Evolutionary conservation across 257 asterid species (phyloP).

Genomic region (Solanum lycopersicoides): DNA sequence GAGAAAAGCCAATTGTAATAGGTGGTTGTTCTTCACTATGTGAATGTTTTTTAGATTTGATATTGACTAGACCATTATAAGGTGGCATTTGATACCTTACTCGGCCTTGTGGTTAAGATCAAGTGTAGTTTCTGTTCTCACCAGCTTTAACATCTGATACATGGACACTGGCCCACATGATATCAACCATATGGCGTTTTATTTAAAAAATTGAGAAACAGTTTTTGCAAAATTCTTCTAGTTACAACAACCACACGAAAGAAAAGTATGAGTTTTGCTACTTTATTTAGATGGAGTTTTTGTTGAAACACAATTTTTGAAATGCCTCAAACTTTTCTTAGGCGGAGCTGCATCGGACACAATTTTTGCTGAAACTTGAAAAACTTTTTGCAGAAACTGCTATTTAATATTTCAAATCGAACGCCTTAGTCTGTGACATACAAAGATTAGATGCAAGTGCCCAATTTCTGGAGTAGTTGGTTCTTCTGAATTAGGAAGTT

Average conservation of each 20-base stretch:
- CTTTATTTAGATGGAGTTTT: not conserved
- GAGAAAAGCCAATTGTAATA: not conserved
- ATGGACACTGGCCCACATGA: not conserved
- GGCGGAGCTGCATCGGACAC: not conserved
- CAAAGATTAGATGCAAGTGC: not conserved
- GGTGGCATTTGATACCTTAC: not conserved
- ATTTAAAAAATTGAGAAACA: not conserved
- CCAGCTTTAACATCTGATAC: slow-evolving; percentile 24
- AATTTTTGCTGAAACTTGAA: not conserved
- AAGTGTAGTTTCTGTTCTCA: slow-evolving; percentile 30
- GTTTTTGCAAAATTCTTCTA: not conserved
- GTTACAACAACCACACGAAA: not conserved
- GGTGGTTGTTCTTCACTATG: not conserved
- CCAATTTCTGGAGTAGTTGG: not conserved
- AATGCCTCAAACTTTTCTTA: not conserved
- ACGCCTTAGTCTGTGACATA: not conserved
- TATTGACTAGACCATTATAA: not conserved
- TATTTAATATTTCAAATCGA: not conserved
- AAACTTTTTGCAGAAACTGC: not conserved
- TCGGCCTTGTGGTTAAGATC: slow-evolving; percentile 39
- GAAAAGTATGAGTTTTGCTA: not conserved
- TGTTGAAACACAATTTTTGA: not conserved
- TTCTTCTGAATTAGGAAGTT: not conserved
- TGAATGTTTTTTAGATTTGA: not conserved
- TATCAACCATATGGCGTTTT: not conserved